Percentiles rank a stretch among this genome's conserved stretches.
These are phyloP conservation scores for Bauhinia variegata DNA, from an alignment of 306 rosid species.

Conservation along the genomic window DNA sequence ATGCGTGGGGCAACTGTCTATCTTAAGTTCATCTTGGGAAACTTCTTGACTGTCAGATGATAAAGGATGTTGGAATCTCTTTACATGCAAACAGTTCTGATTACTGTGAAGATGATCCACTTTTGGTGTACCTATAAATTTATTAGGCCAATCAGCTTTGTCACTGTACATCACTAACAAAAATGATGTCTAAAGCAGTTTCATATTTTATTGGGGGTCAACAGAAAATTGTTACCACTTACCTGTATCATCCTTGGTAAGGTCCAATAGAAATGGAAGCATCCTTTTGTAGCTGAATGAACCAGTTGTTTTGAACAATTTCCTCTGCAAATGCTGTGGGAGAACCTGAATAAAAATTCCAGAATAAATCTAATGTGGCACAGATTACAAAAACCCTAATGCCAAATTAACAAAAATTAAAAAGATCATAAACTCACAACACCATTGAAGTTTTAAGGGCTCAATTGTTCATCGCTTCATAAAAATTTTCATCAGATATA, in stretches of 20 bases:
- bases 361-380: slow-evolving; percentile 25
- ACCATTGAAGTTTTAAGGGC: too few species aligned
- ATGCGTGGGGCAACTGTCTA: slow-evolving; percentile 17
- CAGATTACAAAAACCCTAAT: not conserved
- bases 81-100: slow-evolving; percentile 29
- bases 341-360: slow-evolving; percentile 51
- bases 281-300: slow-evolving; percentile 71
- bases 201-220: not conserved
- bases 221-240: slow-evolving; percentile 44
- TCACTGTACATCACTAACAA: not conserved
- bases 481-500: too few species aligned
- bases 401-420: not conserved
- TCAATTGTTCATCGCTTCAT: too few species aligned
- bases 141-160: slow-evolving; percentile 26
- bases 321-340: slow-evolving; percentile 57
- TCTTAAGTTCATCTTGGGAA: not conserved
- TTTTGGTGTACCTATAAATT: slow-evolving; percentile 41
- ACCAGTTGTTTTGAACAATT: slow-evolving; percentile 70
- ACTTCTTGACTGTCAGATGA: slow-evolving; percentile 15
- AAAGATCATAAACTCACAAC: not conserved
- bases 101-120: slow-evolving; percentile 18
- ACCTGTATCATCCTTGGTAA: slow-evolving; percentile 44
- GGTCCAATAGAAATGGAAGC: slow-evolving; percentile 63
- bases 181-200: not conserved
- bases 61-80: not conserved